A percentile compares a stretch with the other conserved stretches of the same genome.
Conservation (phyloP, 129 eudicot species). For the Sambucus nigra region DNA sequence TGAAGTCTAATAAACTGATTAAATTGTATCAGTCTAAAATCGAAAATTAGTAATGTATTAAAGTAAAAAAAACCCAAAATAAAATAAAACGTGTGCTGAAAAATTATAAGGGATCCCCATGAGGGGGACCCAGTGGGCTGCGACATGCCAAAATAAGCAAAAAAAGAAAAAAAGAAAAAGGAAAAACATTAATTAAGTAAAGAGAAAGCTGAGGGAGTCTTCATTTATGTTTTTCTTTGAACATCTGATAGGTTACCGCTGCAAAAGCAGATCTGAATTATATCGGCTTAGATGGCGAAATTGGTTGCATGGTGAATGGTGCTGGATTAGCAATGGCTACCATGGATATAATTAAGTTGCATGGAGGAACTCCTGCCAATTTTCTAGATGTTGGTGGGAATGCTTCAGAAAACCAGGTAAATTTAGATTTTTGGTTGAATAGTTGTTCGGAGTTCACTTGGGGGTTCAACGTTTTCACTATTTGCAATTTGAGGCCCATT, state of each 20-base stretch:
- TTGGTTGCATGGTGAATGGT: constrained; percentile 98
- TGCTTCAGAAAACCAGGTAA: constrained; percentile 89
- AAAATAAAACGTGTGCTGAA: too few relatives aligned
- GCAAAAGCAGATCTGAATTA: constrained; percentile 90
- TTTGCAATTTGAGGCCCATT: too few relatives aligned
- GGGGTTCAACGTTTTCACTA: too few relatives aligned
- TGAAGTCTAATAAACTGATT: too few relatives aligned
- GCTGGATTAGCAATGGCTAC: constrained; percentile 99
- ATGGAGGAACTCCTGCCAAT: constrained; percentile 98
- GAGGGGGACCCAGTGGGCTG: too few relatives aligned
- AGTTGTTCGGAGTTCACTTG: too few relatives aligned
- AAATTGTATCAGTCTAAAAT: too few relatives aligned
- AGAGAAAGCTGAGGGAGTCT: not conserved
- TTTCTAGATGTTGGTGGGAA: constrained; percentile 96
- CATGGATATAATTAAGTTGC: constrained; percentile 95
- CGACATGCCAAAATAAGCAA: too few relatives aligned
- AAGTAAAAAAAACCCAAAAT: too few relatives aligned
- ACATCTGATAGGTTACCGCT: constrained; percentile 69
- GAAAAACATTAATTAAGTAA: not conserved
- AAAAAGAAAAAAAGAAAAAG: too few relatives aligned
- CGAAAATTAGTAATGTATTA: too few relatives aligned
- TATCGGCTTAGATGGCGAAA: constrained; percentile 96
- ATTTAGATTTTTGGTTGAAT: not conserved
- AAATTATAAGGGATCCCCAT: too few relatives aligned
- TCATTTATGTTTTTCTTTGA: constrained; percentile 2